Percentiles rank a stretch among this genome's conserved stretches.
phyloP scores from a whole-genome alignment of 179 eudicot genomes.

The Gypsophila paniculata region DNA sequence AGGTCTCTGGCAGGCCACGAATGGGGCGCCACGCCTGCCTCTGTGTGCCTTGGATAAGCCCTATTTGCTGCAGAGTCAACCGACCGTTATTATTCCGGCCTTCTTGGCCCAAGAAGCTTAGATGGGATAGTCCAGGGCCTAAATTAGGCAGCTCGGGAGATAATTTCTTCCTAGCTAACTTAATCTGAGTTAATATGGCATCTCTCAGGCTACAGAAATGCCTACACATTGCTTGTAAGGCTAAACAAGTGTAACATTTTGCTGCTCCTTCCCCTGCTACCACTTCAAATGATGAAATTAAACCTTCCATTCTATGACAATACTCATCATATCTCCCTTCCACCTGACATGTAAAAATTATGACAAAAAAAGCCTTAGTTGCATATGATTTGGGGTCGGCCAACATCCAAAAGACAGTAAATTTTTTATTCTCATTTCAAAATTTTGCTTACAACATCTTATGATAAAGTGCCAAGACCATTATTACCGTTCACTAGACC shows the following conservation, averaged over 20 bases:
- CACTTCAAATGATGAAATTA: conserved; percentile 46
- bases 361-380: not conserved
- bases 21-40: conserved; percentile 68
- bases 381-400: not conserved
- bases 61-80: conserved; percentile 47
- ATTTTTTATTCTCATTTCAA: not conserved
- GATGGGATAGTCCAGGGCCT: conserved; percentile 31
- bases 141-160: conserved; percentile 41
- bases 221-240: conserved; percentile 59
- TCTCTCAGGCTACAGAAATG: conserved; percentile 54
- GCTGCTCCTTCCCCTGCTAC: conserved; percentile 54
- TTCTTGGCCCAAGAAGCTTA: conserved; percentile 32
- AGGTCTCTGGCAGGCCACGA: conserved; percentile 64
- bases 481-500: not conserved
- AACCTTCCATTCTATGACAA: conserved; percentile 45
- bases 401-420: not conserved
- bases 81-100: conserved; percentile 24
- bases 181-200: conserved; percentile 47
- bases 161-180: conserved; percentile 37
- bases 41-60: conserved; percentile 40
- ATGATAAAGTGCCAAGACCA: no score
- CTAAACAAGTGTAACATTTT: conserved; percentile 55
- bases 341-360: conserved; percentile 31
- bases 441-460: not conserved
- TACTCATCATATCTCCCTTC: conserved; percentile 57